Base-by-base conservation (phyloP, 306 rosid species). In the Sophora flavescens region DNA sequence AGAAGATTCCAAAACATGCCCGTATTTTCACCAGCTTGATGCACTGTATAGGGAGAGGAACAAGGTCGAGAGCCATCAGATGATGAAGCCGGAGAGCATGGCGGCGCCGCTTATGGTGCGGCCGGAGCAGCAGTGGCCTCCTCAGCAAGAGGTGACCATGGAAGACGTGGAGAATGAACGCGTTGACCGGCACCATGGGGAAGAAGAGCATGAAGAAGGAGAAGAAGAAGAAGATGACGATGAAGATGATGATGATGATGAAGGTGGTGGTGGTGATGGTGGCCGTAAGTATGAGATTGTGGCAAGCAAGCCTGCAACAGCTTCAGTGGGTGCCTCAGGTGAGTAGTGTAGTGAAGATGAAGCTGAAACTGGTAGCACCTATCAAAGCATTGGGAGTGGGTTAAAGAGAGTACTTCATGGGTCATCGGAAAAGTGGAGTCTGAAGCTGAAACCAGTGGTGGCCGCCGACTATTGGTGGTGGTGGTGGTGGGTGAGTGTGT, bases 91-190 rank as follows among this genome's bases (percentile, higher is more conserved):
- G 3, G 89, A 88, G 47, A 86, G 39, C 83, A 42, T 47, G 75
- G 67, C 77, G 15, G 88, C 78, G 30, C 92, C 99, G 28, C 32
- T 95, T 47, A 91, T 92, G 99, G 97, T 95, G 15, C 76, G 70
- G 77, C 97, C 98, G 45, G 97, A 95, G 84, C 98, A 95, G 76
- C 98, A 95, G 70, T 95, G 97, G 98, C 98, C 96, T 1, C 98
- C 96, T 4, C 89, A 72, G 74, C 84, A 83, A 6, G 82, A 80
- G 1, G 63, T 57, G 14, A 39, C 68, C 11, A 80, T 76, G 84
- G 83, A 78, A 7, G 77, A 75, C 6, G 57, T n/a, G 16, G 79
- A 79, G 47, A 66, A 68, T 16, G 64, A 75, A 0, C 75, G 68
- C 65, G 22, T 10, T 42, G 77, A 78, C 16, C 73, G 67, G 17